Base-by-base conservation (phyloP, 495 filamentous ascomycete genomes). In the Cenococcum geophilum region DNA sequence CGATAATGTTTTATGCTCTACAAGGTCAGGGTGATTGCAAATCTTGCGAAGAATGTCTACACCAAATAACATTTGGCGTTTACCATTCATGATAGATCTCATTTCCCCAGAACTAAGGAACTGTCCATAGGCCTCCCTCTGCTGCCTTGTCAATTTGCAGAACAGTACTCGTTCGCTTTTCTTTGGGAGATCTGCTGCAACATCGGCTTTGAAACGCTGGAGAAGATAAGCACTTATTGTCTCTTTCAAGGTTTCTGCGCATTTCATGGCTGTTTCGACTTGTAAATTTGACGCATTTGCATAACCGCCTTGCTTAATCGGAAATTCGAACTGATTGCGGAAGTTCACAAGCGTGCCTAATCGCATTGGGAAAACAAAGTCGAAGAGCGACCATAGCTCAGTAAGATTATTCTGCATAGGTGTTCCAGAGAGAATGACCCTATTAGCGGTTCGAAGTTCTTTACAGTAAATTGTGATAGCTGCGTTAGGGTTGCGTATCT, bases 331-430 rank as follows among this genome's bases (percentile, higher is more conserved):
- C 57, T 92, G 83, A 62, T 83, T 86, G 14, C 90, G 84, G 71
- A 97, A 98, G 47, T 85, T 86, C 34, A 96, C 88, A 14, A 98
- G 79, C 0, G 88, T 97, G 0, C 93, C 93, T 11, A 98, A 78
- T 35, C 90, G 89, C 89, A 97, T 96, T 0, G 93, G 93, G 66
- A 88, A 96, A 58, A 97, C 84, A 68, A 97, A 98, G 70, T 98
- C 93, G 68, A 97, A 96, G 8, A 98, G 76, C 0, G 91, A 96
- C 93, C 93, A 98, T 1, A 98, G 78, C 68, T 98, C 93, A n/a
- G 87, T 82, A 12, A 98, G 79, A 65, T 96, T 97, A 70, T 98
- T 98, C 74, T 98, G 93, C 79, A 98, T 95, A 1, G 93, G 93
- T 0, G 93, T 98, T 8, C 93, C 93, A 0, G 93, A 97, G 5